Percentiles rank a stretch among this genome's conserved stretches.
These are phyloP conservation scores for Nannochloropsis salina DNA, from an alignment of 108 stramenopile genomes.

Conservation along the genomic window DNA sequence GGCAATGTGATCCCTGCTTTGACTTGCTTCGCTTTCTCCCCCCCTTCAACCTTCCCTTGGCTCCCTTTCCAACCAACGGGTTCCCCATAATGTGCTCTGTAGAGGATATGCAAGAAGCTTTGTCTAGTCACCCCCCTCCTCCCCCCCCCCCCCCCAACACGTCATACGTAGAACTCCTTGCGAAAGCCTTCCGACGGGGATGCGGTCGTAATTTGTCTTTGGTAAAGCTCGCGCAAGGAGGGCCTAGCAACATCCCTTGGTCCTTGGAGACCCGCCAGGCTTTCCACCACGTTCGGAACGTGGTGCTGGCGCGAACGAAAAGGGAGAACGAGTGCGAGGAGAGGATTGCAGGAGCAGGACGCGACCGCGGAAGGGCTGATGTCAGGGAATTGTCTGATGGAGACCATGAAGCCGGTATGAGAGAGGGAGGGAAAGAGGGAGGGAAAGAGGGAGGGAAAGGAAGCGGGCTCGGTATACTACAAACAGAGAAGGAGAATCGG, in stretches of 20 bases:
- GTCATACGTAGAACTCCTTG: not conserved
- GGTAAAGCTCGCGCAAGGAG: not conserved
- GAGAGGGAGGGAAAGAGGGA: not conserved
- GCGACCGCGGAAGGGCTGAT: too few relatives aligned
- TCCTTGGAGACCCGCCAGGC: not conserved
- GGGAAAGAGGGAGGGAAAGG: not conserved
- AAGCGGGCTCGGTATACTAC: not conserved
- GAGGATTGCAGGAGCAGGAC: not conserved
- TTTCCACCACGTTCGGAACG: not conserved
- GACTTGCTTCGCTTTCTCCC: not conserved
- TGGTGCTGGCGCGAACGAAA: not conserved
- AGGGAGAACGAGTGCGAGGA: not conserved
- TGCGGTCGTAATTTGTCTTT: not conserved
- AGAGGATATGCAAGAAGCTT: not conserved
- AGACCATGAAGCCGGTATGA: too few relatives aligned
- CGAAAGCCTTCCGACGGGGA: not conserved
- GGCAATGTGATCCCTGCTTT: not conserved
- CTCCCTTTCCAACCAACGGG: not conserved
- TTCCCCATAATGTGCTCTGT: too few relatives aligned
- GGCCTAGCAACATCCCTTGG: not conserved
- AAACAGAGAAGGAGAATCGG: slow-evolving; percentile 5
- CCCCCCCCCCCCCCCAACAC: not conserved
- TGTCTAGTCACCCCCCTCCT: not conserved
- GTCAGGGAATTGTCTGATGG: too few relatives aligned
- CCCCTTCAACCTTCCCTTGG: not conserved